phyloP scores from a whole-genome alignment of 2,329 filamentous ascomycete species.

The Phyllosticta paracitricarpa region DNA sequence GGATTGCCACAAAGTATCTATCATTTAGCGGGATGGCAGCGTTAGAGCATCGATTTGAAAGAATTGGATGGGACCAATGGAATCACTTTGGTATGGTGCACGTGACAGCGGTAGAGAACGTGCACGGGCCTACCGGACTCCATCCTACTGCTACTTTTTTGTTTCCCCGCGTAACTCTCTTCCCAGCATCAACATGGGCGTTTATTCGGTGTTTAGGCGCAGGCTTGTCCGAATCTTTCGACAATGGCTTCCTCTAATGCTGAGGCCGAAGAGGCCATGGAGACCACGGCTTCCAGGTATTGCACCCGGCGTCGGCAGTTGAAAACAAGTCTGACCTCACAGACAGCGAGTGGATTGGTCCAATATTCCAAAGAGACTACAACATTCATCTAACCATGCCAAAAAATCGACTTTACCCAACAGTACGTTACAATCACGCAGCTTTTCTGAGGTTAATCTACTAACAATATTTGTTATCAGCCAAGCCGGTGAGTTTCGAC shows the following conservation, averaged over 20 bases:
- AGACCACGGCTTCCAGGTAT: not conserved
- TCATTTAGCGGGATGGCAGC: not conserved
- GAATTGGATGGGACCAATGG: not conserved
- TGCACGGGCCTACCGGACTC: too few species aligned
- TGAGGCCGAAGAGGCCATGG: not conserved
- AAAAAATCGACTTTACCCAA: conserved; percentile 72
- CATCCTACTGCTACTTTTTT: too few species aligned
- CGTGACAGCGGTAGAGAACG: not conserved
- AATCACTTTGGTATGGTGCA: not conserved
- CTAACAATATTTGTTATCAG: conserved; percentile 23
- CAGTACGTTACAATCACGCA: conserved; percentile 39
- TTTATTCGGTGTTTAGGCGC: too few species aligned
- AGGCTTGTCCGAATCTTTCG: not conserved
- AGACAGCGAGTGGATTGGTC: conserved; percentile 36
- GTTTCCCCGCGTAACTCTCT: too few species aligned
- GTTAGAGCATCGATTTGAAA: not conserved
- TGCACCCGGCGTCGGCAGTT: not conserved
- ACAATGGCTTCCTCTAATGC: not conserved
- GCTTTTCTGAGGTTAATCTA: not conserved
- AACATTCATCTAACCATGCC: conserved; percentile 61
- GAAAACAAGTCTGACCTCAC: not conserved
- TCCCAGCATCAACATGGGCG: not conserved
- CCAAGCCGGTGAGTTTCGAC: not conserved
- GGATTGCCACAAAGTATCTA: not conserved
- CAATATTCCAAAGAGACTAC: conserved; percentile 68